phyloP scores from a whole-genome alignment of 2,329 filamentous ascomycete genomes.

The Talaromyces sp. region DNA sequence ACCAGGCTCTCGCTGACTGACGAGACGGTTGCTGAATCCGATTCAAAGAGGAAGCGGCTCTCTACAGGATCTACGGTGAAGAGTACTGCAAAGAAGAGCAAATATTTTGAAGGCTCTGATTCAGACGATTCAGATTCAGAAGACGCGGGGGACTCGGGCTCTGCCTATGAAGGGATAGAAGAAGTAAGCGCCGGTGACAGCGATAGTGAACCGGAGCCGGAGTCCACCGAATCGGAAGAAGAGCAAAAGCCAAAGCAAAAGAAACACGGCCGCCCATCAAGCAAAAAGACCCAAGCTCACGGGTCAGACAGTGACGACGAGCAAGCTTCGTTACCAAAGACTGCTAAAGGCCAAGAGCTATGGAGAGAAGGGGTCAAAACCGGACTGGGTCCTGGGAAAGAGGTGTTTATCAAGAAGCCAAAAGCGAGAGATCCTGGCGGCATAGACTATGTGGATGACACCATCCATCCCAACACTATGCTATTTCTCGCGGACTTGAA shows the following conservation, averaged over 20 bases:
- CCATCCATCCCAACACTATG: constrained; percentile 59
- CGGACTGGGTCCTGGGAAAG: constrained; percentile 53
- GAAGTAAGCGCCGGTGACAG: constrained; percentile 50
- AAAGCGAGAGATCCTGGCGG: constrained; percentile 56
- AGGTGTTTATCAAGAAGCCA: constrained; percentile 57
- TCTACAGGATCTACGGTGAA: constrained; percentile 18
- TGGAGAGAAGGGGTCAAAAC: constrained; percentile 53
- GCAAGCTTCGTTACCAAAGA: neutral
- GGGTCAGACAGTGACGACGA: constrained; percentile 9
- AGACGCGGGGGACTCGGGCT: constrained; percentile 22
- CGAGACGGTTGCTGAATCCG: constrained; percentile 20
- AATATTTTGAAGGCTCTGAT: constrained; percentile 42
- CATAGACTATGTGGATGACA: constrained; percentile 52
- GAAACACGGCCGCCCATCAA: constrained; percentile 13
- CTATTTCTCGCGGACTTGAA: constrained; percentile 55
- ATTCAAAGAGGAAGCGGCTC: constrained; percentile 27
- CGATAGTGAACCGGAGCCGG: constrained; percentile 69
- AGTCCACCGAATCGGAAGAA: constrained; percentile 60
- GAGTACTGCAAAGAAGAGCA: constrained; percentile 44
- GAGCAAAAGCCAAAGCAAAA: constrained; percentile 20
- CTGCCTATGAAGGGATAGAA: constrained; percentile 16
- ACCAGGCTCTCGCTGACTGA: constrained; percentile 22
- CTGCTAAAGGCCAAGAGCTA: constrained; percentile 42
- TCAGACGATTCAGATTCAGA: constrained; percentile 15
- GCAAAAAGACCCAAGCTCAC: constrained; percentile 6